phyloP scores from a whole-genome alignment of 768 basidiomycete genomes.

The Mrakia hoshinonis region DNA sequence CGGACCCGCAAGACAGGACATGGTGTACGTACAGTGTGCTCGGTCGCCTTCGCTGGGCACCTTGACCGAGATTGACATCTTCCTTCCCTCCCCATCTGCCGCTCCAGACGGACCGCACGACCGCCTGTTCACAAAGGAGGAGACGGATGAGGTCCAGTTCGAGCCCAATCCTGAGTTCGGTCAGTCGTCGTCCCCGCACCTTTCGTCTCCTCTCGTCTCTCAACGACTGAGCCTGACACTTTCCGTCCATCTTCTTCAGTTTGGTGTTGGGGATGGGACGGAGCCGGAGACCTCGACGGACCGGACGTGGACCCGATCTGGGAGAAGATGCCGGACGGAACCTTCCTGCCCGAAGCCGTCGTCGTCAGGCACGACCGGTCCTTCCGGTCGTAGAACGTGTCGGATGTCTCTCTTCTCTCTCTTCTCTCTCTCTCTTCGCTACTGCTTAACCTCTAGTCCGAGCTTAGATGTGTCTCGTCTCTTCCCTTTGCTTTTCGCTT shows the following conservation, averaged over 20 bases:
- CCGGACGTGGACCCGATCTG: slow-evolving; percentile 89
- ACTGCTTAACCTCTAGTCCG: neutral
- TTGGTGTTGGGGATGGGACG: slow-evolving; percentile 99
- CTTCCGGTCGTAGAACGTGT: slow-evolving; percentile 5
- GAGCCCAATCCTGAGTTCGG: slow-evolving; percentile 73
- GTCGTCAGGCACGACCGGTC: slow-evolving; percentile 59
- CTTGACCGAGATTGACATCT: too few relatives aligned
- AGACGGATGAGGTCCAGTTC: slow-evolving; percentile 68
- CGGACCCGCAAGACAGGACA: slow-evolving; percentile 87
- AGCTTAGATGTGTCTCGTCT: neutral
- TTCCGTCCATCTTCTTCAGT: slow-evolving; percentile 47
- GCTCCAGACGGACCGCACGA: slow-evolving; percentile 74
- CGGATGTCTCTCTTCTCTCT: neutral
- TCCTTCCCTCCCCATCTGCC: neutral
- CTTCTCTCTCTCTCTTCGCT: neutral
- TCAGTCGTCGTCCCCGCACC: slow-evolving; percentile 43
- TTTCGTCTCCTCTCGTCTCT: neutral
- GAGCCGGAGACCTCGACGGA: slow-evolving; percentile 92
- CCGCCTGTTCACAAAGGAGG: slow-evolving; percentile 80
- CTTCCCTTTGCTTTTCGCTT: neutral
- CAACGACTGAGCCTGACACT: neutral
- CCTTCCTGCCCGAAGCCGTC: slow-evolving; percentile 54
- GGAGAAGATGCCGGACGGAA: slow-evolving; percentile 65
- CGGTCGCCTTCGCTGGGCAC: neutral
- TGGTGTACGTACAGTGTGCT: slow-evolving; percentile 19